phyloP scores from a whole-genome alignment of 2,329 filamentous ascomycete genomes.

The Pseudocercospora ulei region DNA sequence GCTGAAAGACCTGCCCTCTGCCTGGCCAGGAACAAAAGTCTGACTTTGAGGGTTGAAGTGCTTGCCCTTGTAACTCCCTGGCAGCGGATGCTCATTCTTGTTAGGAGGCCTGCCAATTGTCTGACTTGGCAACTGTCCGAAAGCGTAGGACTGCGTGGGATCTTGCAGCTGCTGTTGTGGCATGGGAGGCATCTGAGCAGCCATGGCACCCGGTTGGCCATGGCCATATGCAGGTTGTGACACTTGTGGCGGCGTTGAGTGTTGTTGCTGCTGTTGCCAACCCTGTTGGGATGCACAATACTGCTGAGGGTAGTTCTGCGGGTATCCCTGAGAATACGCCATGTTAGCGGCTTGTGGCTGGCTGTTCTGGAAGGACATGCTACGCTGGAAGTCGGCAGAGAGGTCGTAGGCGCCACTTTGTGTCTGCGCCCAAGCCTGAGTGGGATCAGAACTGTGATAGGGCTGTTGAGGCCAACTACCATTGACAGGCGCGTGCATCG shows the following conservation, averaged over 20 bases:
- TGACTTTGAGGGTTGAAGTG: slow-evolving; percentile 92
- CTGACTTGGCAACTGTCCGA: slow-evolving; percentile 63
- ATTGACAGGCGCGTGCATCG: slow-evolving; percentile 7
- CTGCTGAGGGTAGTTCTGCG: slow-evolving; percentile 21
- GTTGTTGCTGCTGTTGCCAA: slow-evolving; percentile 29
- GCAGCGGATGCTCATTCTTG: slow-evolving; percentile 69
- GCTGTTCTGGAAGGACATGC: slow-evolving; percentile 40
- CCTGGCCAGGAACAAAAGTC: slow-evolving; percentile 66
- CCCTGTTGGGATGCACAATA: slow-evolving; percentile 24
- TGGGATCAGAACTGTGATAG: slow-evolving; percentile 32
- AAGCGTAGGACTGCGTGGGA: slow-evolving; percentile 53
- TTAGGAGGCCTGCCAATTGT: slow-evolving; percentile 62
- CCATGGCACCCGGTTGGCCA: background rate
- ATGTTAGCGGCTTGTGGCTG: slow-evolving; percentile 23
- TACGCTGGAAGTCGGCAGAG: slow-evolving; percentile 39
- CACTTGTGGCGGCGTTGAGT: slow-evolving; percentile 23
- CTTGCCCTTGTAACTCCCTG: slow-evolving; percentile 72
- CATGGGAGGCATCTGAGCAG: background rate
- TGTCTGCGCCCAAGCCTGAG: slow-evolving; percentile 30
- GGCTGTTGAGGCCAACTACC: slow-evolving; percentile 21
- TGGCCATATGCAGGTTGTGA: slow-evolving; percentile 16
- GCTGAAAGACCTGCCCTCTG: slow-evolving; percentile 22
- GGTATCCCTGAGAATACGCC: slow-evolving; percentile 15
- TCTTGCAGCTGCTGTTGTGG: slow-evolving; percentile 24
- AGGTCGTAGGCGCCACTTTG: slow-evolving; percentile 39